These are phyloP conservation scores for Aeminium ludgeri DNA, from an alignment of 495 filamentous ascomycete genomes.

Conservation along the genomic window DNA sequence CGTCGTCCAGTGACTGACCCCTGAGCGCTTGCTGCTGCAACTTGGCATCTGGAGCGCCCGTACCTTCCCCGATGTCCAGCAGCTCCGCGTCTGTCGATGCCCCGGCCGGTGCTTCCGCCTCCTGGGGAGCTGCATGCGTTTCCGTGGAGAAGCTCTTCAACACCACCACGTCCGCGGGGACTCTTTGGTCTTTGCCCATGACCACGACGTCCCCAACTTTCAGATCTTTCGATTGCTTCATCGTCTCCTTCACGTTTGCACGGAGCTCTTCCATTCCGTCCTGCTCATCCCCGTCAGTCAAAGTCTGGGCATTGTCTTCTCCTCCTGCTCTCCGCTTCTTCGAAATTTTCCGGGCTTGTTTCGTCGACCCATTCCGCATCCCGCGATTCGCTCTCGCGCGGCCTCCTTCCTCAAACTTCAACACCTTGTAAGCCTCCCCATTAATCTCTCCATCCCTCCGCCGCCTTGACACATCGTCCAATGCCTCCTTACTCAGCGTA, in stretches of 20 bases:
- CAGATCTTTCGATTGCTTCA: slow-evolving; percentile 70
- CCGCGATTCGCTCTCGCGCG: slow-evolving; percentile 8
- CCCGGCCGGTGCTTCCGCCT: slow-evolving; percentile 17
- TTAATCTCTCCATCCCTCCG: slow-evolving; percentile 86
- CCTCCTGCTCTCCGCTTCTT: slow-evolving; percentile 11
- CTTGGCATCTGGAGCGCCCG: slow-evolving; percentile 8
- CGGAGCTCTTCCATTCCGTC: slow-evolving; percentile 30
- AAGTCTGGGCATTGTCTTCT: slow-evolving; percentile 5
- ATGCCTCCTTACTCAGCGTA: slow-evolving; percentile 87
- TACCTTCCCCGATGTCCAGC: slow-evolving; percentile 21
- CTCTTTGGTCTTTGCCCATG: slow-evolving; percentile 72
- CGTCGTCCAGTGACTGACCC: slow-evolving; percentile 2
- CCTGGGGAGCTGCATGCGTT: slow-evolving; percentile 12
- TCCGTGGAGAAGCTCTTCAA: slow-evolving; percentile 68
- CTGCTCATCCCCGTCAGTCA: slow-evolving; percentile 24
- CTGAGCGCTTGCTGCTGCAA: slow-evolving; percentile 1
- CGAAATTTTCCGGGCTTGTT: slow-evolving; percentile 7
- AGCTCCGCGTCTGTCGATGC: slow-evolving; percentile 24
- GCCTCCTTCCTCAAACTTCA: slow-evolving; percentile 40
- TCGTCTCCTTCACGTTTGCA: slow-evolving; percentile 40
- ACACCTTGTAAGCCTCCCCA: slow-evolving; percentile 69
- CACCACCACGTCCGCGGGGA: slow-evolving; percentile 90
- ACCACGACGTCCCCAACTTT: slow-evolving; percentile 92
- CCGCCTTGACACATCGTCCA: slow-evolving; percentile 77
- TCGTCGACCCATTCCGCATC: slow-evolving; percentile 12